Percentiles rank a stretch among this genome's conserved stretches.
Conservation (phyloP, 129 eudicot genomes). For the Dittrichia graveolens region DNA sequence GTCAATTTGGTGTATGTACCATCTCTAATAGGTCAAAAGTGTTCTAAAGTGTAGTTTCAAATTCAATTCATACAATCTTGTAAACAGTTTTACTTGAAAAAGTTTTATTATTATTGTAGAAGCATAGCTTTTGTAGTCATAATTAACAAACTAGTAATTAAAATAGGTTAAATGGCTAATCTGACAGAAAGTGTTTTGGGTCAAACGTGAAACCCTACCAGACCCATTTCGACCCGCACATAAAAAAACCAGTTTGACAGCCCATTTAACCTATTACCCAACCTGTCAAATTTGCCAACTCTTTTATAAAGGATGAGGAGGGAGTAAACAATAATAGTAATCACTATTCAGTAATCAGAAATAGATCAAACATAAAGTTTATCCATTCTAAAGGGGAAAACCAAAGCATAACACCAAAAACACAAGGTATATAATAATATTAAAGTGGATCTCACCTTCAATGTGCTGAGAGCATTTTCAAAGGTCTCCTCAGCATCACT, state of each 20-base stretch:
- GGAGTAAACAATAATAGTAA: no score
- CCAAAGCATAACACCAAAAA: background rate
- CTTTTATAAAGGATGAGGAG: background rate
- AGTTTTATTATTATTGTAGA: background rate
- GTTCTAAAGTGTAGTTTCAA: background rate
- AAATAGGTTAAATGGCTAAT: background rate
- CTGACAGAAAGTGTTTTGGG: background rate
- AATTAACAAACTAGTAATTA: background rate
- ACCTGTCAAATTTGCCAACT: background rate
- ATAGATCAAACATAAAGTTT: background rate
- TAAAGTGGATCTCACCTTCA: slow-evolving; percentile 52
- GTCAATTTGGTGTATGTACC: background rate
- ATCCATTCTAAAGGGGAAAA: background rate
- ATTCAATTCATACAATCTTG: background rate
- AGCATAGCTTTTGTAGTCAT: background rate
- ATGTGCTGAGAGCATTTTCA: slow-evolving; percentile 53
- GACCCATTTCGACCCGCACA: background rate
- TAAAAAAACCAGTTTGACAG: background rate
- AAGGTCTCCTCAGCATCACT: slow-evolving; percentile 89
- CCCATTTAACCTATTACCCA: background rate
- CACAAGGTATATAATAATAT: background rate
- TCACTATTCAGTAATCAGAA: no score
- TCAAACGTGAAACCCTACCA: background rate
- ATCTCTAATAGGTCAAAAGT: background rate
- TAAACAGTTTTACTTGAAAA: background rate